phyloP scores from a whole-genome alignment of 805 yeast species.

The Kuraishia borneana region DNA sequence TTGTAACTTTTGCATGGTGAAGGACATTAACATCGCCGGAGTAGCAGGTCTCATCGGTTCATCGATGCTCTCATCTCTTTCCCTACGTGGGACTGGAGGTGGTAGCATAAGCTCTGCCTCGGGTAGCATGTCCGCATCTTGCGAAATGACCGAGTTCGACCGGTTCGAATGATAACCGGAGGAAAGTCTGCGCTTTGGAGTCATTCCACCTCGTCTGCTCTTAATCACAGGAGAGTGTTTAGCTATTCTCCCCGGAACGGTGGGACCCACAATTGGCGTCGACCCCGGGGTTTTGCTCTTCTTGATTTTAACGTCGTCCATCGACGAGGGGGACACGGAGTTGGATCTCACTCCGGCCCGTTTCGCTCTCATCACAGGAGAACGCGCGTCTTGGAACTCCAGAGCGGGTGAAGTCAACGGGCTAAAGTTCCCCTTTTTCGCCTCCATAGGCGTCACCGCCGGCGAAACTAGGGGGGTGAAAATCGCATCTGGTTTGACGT shows the following conservation, averaged over 20 bases:
- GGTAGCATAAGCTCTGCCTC: conserved; percentile 14
- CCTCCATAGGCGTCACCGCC: conserved; percentile 54
- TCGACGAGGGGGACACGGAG: neutral
- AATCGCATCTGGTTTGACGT: conserved; percentile 7
- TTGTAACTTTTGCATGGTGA: conserved; percentile 6
- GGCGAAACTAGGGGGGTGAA: conserved; percentile 77
- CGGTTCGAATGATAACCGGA: conserved; percentile 1
- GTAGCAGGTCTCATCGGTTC: conserved; percentile 11
- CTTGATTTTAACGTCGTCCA: conserved; percentile 10
- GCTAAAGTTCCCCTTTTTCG: conserved; percentile 14
- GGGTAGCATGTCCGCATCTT: conserved; percentile 3
- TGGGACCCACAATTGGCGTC: conserved; percentile 28
- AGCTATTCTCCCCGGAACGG: conserved; percentile 16
- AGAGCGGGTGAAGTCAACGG: conserved; percentile 65
- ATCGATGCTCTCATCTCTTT: conserved; percentile 1
- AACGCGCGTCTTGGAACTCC: conserved; percentile 26
- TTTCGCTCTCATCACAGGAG: conserved; percentile 13
- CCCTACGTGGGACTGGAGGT: conserved; percentile 11
- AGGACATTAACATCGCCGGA: conserved; percentile 21
- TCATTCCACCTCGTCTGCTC: conserved; percentile 12
- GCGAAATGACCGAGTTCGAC: conserved; percentile 3
- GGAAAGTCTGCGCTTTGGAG: neutral
- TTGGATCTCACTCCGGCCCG: conserved; percentile 3
- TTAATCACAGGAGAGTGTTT: conserved; percentile 28
- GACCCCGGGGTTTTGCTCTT: conserved; percentile 27